Conservation (phyloP, 345 rosid species). For the Erysimum cheiranthoides region DNA sequence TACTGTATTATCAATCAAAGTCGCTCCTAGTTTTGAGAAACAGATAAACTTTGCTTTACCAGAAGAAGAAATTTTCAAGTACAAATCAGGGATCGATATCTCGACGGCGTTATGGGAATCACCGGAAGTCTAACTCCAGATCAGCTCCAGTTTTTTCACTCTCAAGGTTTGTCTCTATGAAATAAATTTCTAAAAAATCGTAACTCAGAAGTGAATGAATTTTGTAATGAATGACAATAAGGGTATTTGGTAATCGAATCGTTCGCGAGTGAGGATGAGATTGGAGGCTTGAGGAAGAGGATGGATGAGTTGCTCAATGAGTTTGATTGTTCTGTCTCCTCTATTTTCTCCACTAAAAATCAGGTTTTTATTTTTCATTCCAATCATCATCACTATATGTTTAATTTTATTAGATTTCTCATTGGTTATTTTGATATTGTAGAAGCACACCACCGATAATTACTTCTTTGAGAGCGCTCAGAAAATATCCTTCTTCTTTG, state of each 20-base stretch:
- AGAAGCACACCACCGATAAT: slow-evolving; percentile 66
- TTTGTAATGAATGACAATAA: slow-evolving; percentile 34
- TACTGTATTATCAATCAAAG: no score
- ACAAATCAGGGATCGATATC: no score
- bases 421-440: neutral
- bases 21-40: no score
- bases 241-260: slow-evolving; percentile 86
- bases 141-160: slow-evolving; percentile 63
- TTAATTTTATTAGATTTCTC: neutral
- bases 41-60: no score
- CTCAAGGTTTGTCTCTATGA: slow-evolving; percentile 49
- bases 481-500: slow-evolving; percentile 90
- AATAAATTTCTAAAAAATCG: neutral
- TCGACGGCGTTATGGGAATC: slow-evolving; percentile 54
- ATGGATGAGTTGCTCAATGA: slow-evolving; percentile 66
- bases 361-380: slow-evolving; percentile 53
- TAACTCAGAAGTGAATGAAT: neutral
- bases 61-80: no score
- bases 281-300: slow-evolving; percentile 66
- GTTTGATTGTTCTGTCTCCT: slow-evolving; percentile 68
- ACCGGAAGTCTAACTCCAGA: slow-evolving; percentile 59
- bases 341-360: slow-evolving; percentile 87
- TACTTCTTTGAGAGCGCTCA: slow-evolving; percentile 92
- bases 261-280: slow-evolving; percentile 68
- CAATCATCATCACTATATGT: neutral